Percentiles rank a stretch among this genome's conserved stretches.
phyloP scores from a whole-genome alignment of 1,139 yeast genomes.

The Taiozyma onychis region DNA sequence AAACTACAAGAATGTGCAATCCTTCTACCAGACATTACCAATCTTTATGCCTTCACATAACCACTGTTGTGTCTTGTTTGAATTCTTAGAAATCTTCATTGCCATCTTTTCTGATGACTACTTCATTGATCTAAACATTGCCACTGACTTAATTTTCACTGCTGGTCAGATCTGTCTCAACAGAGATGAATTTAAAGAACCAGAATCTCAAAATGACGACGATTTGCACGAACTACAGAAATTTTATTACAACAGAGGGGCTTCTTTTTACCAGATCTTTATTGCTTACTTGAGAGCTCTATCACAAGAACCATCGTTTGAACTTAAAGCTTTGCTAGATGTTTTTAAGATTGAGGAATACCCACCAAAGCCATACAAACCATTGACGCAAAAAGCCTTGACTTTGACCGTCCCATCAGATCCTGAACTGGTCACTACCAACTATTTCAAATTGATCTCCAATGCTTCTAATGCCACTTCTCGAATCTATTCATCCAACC shows the following conservation, averaged over 20 bases:
- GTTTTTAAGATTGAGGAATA: constrained; percentile 26
- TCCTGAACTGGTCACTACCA: constrained; percentile 14
- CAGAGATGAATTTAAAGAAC: constrained; percentile 16
- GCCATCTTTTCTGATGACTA: constrained; percentile 26
- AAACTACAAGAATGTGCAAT: constrained; percentile 22
- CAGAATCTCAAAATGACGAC: constrained; percentile 10
- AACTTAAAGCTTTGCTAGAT: constrained; percentile 25
- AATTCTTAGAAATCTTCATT: constrained; percentile 28
- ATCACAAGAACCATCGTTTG: constrained; percentile 26
- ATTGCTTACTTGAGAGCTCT: constrained; percentile 27
- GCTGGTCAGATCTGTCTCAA: constrained; percentile 29
- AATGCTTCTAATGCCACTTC: constrained; percentile 29
- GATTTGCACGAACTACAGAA: constrained; percentile 21
- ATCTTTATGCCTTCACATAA: constrained; percentile 28
- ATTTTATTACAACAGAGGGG: constrained; percentile 24
- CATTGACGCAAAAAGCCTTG: constrained; percentile 27
- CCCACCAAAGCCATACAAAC: constrained; percentile 27
- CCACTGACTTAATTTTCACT: constrained; percentile 28
- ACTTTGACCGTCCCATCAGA: constrained; percentile 28
- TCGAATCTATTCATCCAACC: constrained; percentile 30
- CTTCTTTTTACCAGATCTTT: constrained; percentile 26
- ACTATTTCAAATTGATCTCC: constrained; percentile 27
- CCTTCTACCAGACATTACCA: constrained; percentile 28
- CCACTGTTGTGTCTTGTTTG: constrained; percentile 28
- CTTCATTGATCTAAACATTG: constrained; percentile 25